Evolutionary conservation across 139 green algal species (phyloP).

Genomic region (Micractinium conductrix): DNA sequence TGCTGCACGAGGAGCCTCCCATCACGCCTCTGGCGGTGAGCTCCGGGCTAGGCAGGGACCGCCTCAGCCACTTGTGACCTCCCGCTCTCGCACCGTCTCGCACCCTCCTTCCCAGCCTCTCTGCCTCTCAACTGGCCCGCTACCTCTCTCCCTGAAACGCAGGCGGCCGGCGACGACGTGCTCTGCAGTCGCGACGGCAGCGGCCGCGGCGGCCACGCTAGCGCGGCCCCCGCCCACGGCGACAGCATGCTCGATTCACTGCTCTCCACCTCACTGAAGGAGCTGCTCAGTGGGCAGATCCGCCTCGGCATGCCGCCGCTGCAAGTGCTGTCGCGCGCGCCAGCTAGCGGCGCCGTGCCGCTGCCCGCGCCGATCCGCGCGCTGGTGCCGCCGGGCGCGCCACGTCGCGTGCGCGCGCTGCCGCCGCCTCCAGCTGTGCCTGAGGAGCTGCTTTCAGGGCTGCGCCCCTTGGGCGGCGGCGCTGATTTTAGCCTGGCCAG

Average conservation of each 20-base stretch:
- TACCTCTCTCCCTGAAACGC: neutral
- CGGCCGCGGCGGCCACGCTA: neutral
- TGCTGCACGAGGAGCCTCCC: slow-evolving; percentile 5
- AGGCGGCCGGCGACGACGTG: neutral
- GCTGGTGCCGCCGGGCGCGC: too few relatives aligned
- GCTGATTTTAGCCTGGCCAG: neutral
- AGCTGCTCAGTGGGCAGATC: neutral
- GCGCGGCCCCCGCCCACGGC: too few relatives aligned
- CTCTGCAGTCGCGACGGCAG: neutral
- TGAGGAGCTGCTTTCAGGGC: neutral
- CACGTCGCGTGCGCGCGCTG: neutral
- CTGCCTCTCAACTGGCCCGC: neutral
- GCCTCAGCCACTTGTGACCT: too few relatives aligned
- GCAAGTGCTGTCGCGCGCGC: too few relatives aligned
- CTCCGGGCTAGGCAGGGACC: neutral
- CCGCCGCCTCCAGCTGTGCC: neutral
- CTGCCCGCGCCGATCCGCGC: neutral
- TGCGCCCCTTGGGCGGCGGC: neutral
- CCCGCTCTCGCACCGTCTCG: too few relatives aligned
- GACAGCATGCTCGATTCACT: neutral
- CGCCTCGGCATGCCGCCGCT: neutral
- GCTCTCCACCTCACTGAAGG: neutral
- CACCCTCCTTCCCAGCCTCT: neutral
- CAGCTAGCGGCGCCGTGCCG: too few relatives aligned
- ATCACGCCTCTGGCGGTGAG: slow-evolving; percentile 22